A percentile compares a stretch with the other conserved stretches of the same genome.
phyloP scores from a whole-genome alignment of 352 stramenopile species.

The Pythium phragmiticola region DNA sequence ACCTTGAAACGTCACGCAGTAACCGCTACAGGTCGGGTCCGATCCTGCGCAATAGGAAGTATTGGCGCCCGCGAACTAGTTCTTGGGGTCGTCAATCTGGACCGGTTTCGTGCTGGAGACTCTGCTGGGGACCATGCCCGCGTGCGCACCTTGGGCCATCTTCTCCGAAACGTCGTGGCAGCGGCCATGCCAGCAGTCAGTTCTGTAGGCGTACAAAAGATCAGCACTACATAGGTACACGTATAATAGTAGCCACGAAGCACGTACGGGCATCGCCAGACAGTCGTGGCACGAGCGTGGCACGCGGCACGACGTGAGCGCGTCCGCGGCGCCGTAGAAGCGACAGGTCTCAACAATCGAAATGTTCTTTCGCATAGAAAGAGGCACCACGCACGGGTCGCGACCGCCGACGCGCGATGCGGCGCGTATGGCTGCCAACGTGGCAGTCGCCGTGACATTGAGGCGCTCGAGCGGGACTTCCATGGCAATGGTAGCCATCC shows the following conservation, averaged over 20 bases:
- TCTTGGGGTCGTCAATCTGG: neutral
- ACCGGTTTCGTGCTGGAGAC: neutral
- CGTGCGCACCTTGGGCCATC: neutral
- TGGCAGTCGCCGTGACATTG: no score
- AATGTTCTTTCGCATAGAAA: neutral
- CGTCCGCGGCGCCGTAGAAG: conserved; percentile 9
- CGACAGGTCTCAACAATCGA: conserved; percentile 2
- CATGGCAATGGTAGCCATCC: no score
- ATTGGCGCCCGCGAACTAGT: neutral
- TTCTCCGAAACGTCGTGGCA: neutral
- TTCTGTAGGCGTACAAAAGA: neutral
- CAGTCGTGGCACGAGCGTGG: conserved; percentile 5
- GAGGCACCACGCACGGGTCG: neutral
- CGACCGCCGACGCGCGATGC: no score
- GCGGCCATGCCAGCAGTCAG: neutral
- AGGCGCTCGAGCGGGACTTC: no score
- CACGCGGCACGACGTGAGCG: neutral
- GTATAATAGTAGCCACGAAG: no score
- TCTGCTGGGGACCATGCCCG: no score
- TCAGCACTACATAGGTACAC: neutral
- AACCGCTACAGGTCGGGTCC: neutral
- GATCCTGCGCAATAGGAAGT: neutral
- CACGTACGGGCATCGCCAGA: neutral
- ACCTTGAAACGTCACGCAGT: neutral
- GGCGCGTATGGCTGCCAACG: no score